Base-by-base conservation (phyloP, 257 asterid genomes). In the Thymus mandschuricus region DNA sequence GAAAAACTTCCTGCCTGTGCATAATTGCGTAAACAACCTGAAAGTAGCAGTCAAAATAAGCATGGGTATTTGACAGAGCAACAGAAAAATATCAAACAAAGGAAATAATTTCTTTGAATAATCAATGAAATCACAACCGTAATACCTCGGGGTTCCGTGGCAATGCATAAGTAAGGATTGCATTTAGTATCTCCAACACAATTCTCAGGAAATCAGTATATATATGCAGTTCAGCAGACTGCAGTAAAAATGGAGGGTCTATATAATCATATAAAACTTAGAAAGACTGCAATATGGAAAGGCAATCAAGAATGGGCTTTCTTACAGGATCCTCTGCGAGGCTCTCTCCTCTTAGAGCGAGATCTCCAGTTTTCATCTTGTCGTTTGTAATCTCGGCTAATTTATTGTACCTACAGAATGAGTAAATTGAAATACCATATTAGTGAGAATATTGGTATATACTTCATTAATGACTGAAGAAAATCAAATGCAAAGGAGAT, bases 1-100 rank as follows among this genome's bases (percentile, higher is more conserved):
- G 94, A 83, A 95, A 92, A 46, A 95, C 89, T 80, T 92, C 98
- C 87, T 92, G 98, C 87, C 97, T 80, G 82, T 95, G 99, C 96
- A 95, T 92, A 71, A 95, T 85, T 75, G 98, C 98, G 58, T 95
- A 95, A 70, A 95, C 85, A 65, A 95, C 97, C 98, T 94, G 91
- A 81, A 80, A 79, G 65, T 46, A 31, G 68, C 48, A 81, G 71
- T 49, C 60, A 60, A n/a, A 58, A 68, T 68, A 70, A 64, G 76
- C 33, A 43, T 52, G 49, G 49, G 29, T 29, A 60, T 40, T 55
- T 6, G 49, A 57, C 43, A 55, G 31, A 60, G 5, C 30, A 13
- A 51, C 31, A 28, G 27, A 8, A 52, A 44, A 6, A 49, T n/a
- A 40, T 54, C 6, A 27, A 8, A 76, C 57, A 55, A 35, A 3